Conservation (phyloP, 139 green algal genomes). For the Chlamydomonas sp. region DNA sequence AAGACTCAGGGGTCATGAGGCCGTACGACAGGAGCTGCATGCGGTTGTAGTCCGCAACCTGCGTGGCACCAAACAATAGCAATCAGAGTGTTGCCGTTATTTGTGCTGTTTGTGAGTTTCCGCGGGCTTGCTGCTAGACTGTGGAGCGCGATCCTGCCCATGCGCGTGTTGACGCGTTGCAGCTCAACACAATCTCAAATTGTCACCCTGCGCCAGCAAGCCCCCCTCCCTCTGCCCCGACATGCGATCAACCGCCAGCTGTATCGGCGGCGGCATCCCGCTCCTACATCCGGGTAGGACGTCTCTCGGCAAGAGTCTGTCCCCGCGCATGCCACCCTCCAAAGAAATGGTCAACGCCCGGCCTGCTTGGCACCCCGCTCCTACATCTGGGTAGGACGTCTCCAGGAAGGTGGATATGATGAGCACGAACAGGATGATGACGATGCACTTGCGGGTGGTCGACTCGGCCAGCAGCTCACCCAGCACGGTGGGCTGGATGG, state of each 20-base stretch:
- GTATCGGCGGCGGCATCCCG: neutral
- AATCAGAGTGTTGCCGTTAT: too few species aligned
- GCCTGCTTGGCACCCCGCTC: neutral
- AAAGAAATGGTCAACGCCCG: neutral
- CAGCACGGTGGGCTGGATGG: constrained; percentile 35
- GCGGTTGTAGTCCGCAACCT: constrained; percentile 26
- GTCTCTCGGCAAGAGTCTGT: constrained; percentile 16
- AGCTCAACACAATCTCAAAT: too few species aligned
- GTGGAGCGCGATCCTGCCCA: too few species aligned
- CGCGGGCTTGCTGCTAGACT: too few species aligned
- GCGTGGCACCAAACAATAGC: neutral
- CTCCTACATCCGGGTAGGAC: neutral
- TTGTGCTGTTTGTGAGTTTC: too few species aligned
- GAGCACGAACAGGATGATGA: constrained; percentile 36
- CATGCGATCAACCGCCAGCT: too few species aligned
- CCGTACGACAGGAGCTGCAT: constrained; percentile 29
- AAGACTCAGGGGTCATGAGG: constrained; percentile 8
- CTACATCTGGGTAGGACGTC: neutral
- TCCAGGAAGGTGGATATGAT: constrained; percentile 31
- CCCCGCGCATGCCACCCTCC: too few species aligned
- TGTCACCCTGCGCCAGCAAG: too few species aligned
- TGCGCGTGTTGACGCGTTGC: too few species aligned
- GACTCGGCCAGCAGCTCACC: constrained; percentile 37
- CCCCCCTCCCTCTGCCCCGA: too few species aligned
- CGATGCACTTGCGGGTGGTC: constrained; percentile 36